These are phyloP conservation scores for Sporothrix variecibatus DNA, from an alignment of 2,329 filamentous ascomycete genomes.

Conservation along the genomic window DNA sequence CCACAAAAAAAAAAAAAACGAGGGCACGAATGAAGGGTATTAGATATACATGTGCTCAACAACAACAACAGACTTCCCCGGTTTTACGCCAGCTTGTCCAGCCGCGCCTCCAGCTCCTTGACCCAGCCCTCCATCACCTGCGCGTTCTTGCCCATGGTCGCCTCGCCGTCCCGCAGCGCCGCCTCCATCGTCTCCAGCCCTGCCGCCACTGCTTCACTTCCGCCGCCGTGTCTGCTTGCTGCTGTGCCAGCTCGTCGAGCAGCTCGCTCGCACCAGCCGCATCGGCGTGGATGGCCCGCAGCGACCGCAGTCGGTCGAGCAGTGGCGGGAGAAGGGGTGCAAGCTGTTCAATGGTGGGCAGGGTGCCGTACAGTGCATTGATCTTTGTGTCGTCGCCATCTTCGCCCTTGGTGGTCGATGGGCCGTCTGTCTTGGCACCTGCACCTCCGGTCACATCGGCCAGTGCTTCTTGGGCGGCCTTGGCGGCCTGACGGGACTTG, in stretches of 20 bases:
- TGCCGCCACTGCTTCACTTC: conserved; percentile 87
- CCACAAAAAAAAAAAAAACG: not conserved
- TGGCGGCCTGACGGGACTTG: conserved; percentile 64
- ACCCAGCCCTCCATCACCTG: conserved; percentile 88
- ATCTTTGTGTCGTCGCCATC: conserved; percentile 81
- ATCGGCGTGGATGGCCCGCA: conserved; percentile 82
- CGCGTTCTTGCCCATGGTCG: conserved; percentile 74
- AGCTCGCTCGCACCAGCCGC: conserved; percentile 80
- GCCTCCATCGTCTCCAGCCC: conserved; percentile 77
- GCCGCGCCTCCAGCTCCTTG: conserved; percentile 76
- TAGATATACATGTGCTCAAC: not conserved
- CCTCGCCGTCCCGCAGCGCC: conserved; percentile 69
- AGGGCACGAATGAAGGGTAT: conserved; percentile 1
- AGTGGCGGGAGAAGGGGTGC: conserved; percentile 82
- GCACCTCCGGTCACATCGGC: conserved; percentile 28
- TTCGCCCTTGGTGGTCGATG: conserved; percentile 34
- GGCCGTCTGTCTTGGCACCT: conserved; percentile 30
- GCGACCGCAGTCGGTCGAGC: conserved; percentile 79
- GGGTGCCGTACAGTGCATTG: conserved; percentile 83
- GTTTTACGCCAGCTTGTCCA: conserved; percentile 56
- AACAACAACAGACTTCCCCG: not conserved
- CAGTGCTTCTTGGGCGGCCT: conserved; percentile 61
- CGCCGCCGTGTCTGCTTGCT: conserved; percentile 77
- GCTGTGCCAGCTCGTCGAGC: conserved; percentile 73
- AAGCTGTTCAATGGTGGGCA: conserved; percentile 85